phyloP scores from a whole-genome alignment of 2,329 filamentous ascomycete species.

The Teratosphaeria viscida region DNA sequence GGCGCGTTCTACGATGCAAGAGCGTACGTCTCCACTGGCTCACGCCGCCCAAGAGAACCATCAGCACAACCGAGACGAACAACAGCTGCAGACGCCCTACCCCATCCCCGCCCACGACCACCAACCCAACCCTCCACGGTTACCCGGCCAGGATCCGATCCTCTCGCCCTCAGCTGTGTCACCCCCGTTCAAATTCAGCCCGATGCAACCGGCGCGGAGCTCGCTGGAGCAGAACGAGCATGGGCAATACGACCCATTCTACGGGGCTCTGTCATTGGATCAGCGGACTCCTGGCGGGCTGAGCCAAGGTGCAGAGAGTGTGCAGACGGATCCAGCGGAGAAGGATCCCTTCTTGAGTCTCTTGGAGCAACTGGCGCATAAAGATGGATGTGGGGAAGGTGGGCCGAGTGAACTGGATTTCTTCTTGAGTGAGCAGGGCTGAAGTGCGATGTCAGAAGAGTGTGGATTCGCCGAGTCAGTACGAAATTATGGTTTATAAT shows the following conservation, averaged over 20 bases:
- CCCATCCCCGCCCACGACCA: neutral
- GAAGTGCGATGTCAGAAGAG: neutral
- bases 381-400: slow-evolving; percentile 55
- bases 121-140: slow-evolving; percentile 2
- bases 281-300: slow-evolving; percentile 36
- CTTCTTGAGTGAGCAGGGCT: slow-evolving; percentile 42
- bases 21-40: neutral
- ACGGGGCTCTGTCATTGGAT: slow-evolving; percentile 19
- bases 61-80: neutral
- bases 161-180: slow-evolving; percentile 29
- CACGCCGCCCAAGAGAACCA: neutral
- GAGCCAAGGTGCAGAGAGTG: slow-evolving; percentile 29
- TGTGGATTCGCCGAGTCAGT: no score
- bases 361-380: slow-evolving; percentile 73
- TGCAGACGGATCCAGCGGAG: slow-evolving; percentile 27
- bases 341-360: slow-evolving; percentile 73
- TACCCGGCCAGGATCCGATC: slow-evolving; percentile 10
- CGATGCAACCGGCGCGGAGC: slow-evolving; percentile 10
- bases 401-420: slow-evolving; percentile 69
- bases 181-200: slow-evolving; percentile 29
- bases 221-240: slow-evolving; percentile 5
- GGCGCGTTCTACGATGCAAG: neutral
- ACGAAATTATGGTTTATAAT: no score
- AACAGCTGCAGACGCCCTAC: neutral
- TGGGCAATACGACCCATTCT: slow-evolving; percentile 13